Evolutionary conservation across 805 yeast genomes (phyloP), one percentile per base, ranked within the genome.

Genomic region (Lachancea kluyveri): DNA sequence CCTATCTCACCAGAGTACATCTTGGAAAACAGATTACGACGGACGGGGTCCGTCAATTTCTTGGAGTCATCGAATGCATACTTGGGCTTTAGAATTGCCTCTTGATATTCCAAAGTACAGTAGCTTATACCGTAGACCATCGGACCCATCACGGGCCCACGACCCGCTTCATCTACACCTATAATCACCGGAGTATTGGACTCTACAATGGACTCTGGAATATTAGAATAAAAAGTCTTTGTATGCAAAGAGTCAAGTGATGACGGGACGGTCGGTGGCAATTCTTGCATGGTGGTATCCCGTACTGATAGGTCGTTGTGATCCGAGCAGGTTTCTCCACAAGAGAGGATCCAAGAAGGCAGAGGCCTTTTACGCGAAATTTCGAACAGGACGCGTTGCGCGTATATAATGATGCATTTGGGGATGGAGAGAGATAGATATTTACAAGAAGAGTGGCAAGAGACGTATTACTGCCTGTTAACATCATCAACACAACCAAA

Each of bases 151-250:
- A 94, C 96, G 0, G 99, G 99, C 0, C 99, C 99, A 43, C 99
- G 69, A 1, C 99, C 99, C 0, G 99, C 99, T 54, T 92, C 99
- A 57, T 92, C 99, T 1, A 92, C 95, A 1, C 99, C 99, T 8
- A 92, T 58, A 3, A 65, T 56, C 2, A 78, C 69, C 0, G 69
- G 64, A 1, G 43, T 36, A 1, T 64, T 60, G 24, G 60, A 37
- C 2, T 48, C 49, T 8, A 33, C 20, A 12, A 74, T 51, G 6
- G 26, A 38, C 3, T 26, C 30, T 1, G 87, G 87, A 2, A 78
- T 57, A 0, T 57, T 60, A 0, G 83, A 67, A 24, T 55, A 60
- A 45, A 65, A 72, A 0, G 83, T 69, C 10, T 67, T 50, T 2
- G 82, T 47, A 33, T 56, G 60, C 2, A 52, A 18, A 1, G 52